Percentiles rank a stretch among this genome's conserved stretches.
Evolutionary conservation across 2,329 filamentous ascomycete species (phyloP).

Genomic region (Nemania diffusa): DNA sequence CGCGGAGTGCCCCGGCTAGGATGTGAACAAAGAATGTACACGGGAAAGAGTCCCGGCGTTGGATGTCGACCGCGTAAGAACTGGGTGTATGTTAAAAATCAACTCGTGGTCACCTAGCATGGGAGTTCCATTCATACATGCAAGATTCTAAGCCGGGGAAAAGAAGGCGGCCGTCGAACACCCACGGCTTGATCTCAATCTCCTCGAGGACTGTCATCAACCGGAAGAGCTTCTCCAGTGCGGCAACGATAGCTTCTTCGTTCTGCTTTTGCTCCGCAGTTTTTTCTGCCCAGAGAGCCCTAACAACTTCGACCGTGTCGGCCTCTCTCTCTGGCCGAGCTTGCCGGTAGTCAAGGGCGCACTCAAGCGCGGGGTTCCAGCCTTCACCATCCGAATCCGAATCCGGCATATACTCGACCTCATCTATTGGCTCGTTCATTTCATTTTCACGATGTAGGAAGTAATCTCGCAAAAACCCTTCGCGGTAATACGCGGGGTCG

Average conservation of each 20-base stretch:
- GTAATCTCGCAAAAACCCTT: slow-evolving; percentile 33
- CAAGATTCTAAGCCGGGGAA: slow-evolving; percentile 25
- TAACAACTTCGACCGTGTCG: neutral
- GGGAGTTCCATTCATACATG: slow-evolving; percentile 16
- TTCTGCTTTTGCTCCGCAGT: slow-evolving; percentile 18
- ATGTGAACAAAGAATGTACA: slow-evolving; percentile 17
- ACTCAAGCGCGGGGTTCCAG: slow-evolving; percentile 17
- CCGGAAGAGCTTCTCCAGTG: slow-evolving; percentile 27
- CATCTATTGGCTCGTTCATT: slow-evolving; percentile 30
- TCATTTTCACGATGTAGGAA: slow-evolving; percentile 15
- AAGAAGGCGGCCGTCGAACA: slow-evolving; percentile 13
- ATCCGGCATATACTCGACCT: slow-evolving; percentile 7
- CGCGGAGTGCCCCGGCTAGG: slow-evolving; percentile 24
- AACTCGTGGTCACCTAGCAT: neutral
- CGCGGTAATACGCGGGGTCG: slow-evolving; percentile 36
- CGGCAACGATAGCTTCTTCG: slow-evolving; percentile 2
- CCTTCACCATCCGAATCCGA: slow-evolving; percentile 9
- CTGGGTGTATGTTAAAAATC: slow-evolving; percentile 11
- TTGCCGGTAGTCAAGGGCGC: slow-evolving; percentile 13
- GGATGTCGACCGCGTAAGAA: slow-evolving; percentile 23
- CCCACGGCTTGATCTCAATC: slow-evolving; percentile 30
- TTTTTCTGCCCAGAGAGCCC: slow-evolving; percentile 21
- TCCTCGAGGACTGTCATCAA: slow-evolving; percentile 13
- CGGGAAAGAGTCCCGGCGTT: slow-evolving; percentile 19
- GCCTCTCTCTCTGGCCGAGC: slow-evolving; percentile 25